A percentile compares a stretch with the other conserved stretches of the same genome.
Conservation (phyloP, 805 yeast species). For the Lachancea fermentati region DNA sequence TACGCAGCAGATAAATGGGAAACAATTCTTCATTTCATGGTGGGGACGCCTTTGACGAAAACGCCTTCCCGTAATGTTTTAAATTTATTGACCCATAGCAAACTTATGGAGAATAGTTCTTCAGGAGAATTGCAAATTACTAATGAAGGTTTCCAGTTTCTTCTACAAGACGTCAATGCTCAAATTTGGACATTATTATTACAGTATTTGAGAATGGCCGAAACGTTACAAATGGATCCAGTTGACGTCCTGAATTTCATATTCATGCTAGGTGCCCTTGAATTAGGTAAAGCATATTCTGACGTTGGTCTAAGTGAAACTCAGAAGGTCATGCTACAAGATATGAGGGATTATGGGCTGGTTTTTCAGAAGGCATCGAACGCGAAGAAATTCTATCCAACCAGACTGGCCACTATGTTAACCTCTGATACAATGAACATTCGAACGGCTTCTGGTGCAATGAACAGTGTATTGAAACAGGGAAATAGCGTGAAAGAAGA, state of each 20-base stretch:
- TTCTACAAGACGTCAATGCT: conserved; percentile 85
- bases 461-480: conserved; percentile 56
- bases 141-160: conserved; percentile 87
- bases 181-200: conserved; percentile 90
- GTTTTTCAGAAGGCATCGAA: conserved; percentile 63
- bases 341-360: conserved; percentile 84
- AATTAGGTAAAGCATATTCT: conserved; percentile 82
- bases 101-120: conserved; percentile 69
- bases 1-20: conserved; percentile 93
- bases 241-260: conserved; percentile 93
- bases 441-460: conserved; percentile 67
- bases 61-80: conserved; percentile 81
- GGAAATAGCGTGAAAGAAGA: conserved; percentile 11
- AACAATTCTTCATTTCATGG: conserved; percentile 93
- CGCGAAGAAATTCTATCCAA: conserved; percentile 74
- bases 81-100: conserved; percentile 68
- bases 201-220: conserved; percentile 82
- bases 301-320: conserved; percentile 67
- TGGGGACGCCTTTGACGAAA: conserved; percentile 71
- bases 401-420: conserved; percentile 80
- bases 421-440: conserved; percentile 77
- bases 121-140: conserved; percentile 60
- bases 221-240: conserved; percentile 83
- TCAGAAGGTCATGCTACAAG: conserved; percentile 80
- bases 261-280: conserved; percentile 88